Evolutionary conservation across 208 protist species (phyloP), one percentile per base, ranked within the genome.

Genomic region (Borovskyia barvae): DNA sequence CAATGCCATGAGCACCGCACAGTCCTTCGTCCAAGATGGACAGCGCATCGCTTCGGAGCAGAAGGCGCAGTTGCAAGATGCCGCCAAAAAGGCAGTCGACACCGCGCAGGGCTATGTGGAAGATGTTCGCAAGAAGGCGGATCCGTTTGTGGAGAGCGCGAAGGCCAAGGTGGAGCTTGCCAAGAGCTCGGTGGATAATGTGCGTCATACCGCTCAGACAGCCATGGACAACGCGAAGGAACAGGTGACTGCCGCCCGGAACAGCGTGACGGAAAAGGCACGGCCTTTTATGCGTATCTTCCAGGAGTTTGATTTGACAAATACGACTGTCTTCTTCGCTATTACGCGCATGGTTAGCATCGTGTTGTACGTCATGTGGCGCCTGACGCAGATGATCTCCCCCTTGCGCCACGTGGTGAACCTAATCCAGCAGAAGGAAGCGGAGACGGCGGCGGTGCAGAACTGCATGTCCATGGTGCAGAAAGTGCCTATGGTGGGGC

Each of bases 301-400:
- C 22, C 42, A 76, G 14, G 26, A 46, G 9, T 79, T 82, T 30
- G 76, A 82, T 56, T 36, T 82, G 35, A 77, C 76, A 30, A 67
- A 75, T 45, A 79, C 76, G 17, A 45, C 47, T 1, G 3, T 66
- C 41, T 74, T 89, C 45, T 54, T 63, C 33, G 56, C 49, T 2
- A 8, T 75, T 0, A 73, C 66, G 0, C 65, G 82, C 55, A 3
- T 75, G 22, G 26, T 81, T 32, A 78, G 69, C 33, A 51, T 54
- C 43, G 1, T 83, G 2, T 20, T 89, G 20, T 68, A 74, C 33
- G 17, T 66, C 1, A 6, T 77, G 20, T 71, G 63, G 48, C 55
- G 49, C 11, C 1, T 77, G 24, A 41, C 64, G 15, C 48, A 53
- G 50, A 19, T 58, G 11, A 24, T 76, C 6, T 62, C 56, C 3